These are phyloP conservation scores for Wallemia mellicola DNA, from an alignment of 1,284 basidiomycete genomes.

Conservation along the genomic window DNA sequence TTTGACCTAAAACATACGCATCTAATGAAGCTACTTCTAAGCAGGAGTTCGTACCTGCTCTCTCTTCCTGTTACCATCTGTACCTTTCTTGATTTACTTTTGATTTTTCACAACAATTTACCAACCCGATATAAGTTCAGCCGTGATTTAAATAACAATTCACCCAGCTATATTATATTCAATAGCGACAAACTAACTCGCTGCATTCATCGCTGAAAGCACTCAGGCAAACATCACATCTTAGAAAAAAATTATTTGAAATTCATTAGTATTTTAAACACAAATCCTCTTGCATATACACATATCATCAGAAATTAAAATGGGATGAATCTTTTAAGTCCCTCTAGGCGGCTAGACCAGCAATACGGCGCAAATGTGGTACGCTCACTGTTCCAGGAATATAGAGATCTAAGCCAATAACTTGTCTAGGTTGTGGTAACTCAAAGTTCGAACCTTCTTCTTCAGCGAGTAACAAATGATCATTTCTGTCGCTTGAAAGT, in stretches of 20 bases:
- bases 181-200: not conserved
- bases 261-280: not conserved
- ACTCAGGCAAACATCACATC: not conserved
- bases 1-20: no score
- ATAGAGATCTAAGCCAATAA: conserved; percentile 60
- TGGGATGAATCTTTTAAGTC: not conserved
- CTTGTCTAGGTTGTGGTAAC: conserved; percentile 52
- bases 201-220: not conserved
- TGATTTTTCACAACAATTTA: no score
- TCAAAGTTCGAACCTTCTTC: conserved; percentile 68
- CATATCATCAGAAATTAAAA: not conserved
- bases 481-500: conserved; percentile 74
- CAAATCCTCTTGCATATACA: conserved; percentile 1
- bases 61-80: no score
- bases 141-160: no score
- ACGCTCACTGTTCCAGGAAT: conserved; percentile 34
- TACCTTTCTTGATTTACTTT: no score
- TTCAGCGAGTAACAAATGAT: conserved; percentile 70
- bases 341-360: conserved; percentile 1
- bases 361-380: conserved; percentile 4
- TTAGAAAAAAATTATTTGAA: not conserved
- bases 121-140: no score
- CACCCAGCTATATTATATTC: no score
- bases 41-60: no score
- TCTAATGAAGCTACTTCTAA: no score